Percentiles rank a stretch among this genome's conserved stretches.
phyloP scores from a whole-genome alignment of 2,329 filamentous ascomycete genomes.

The Plenodomus lindquistii region DNA sequence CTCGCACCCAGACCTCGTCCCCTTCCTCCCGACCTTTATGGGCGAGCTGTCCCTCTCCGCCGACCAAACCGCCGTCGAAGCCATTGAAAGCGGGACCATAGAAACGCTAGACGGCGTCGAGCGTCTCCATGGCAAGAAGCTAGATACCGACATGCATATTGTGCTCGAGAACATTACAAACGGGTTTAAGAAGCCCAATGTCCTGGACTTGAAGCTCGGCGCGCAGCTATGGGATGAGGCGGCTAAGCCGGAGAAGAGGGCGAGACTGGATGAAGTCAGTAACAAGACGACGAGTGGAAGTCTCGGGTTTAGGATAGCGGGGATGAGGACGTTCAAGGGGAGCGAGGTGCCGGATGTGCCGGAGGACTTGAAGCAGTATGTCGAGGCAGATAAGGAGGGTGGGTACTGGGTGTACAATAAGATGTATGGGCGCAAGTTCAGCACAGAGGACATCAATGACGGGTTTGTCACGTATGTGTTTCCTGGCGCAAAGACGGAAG shows the following conservation, averaged over 20 bases:
- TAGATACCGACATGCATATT: constrained; percentile 77
- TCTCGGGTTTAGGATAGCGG: constrained; percentile 67
- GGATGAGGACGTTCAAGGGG: constrained; percentile 63
- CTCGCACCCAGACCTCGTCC: constrained; percentile 72
- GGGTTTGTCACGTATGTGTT: constrained; percentile 63
- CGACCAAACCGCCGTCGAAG: constrained; percentile 18
- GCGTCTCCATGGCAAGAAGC: constrained; percentile 60
- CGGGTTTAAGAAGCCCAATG: constrained; percentile 83
- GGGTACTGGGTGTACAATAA: constrained; percentile 67
- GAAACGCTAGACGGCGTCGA: constrained; percentile 32
- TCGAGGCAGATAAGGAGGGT: constrained; percentile 50
- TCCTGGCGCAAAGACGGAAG: constrained; percentile 34
- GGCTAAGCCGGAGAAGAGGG: constrained; percentile 61
- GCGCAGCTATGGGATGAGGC: constrained; percentile 81
- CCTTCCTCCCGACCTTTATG: constrained; percentile 83
- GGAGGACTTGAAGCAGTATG: constrained; percentile 33
- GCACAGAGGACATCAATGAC: constrained; percentile 56
- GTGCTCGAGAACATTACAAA: constrained; percentile 83
- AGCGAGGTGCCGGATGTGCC: constrained; percentile 21
- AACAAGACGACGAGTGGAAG: constrained; percentile 62
- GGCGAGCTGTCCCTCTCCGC: constrained; percentile 69
- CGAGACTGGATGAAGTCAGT: constrained; percentile 62
- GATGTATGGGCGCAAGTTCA: constrained; percentile 65
- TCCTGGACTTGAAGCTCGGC: constrained; percentile 92
- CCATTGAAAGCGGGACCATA: constrained; percentile 33